These are phyloP conservation scores for Cutaneotrichosporon cyanovorans DNA, from an alignment of 1,284 basidiomycete genomes.

Conservation along the genomic window DNA sequence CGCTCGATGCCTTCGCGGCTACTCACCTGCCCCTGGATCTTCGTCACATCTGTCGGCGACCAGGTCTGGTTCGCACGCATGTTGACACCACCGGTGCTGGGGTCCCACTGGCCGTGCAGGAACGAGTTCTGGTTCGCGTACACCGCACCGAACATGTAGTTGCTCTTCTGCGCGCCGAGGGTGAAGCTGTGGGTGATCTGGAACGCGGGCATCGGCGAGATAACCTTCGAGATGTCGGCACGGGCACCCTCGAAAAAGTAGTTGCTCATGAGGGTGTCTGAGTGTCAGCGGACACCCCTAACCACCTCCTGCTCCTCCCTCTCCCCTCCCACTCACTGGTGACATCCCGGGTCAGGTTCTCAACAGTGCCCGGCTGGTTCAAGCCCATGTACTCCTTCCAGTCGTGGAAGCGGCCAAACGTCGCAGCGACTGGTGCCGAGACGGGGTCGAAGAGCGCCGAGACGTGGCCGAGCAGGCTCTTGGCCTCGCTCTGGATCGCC, in stretches of 20 bases:
- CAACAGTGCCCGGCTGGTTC: constrained; percentile 78
- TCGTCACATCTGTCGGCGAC: constrained; percentile 70
- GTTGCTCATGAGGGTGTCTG: constrained; percentile 85
- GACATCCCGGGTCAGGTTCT: constrained; percentile 84
- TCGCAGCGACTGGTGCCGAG: constrained; percentile 54
- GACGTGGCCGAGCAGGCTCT: constrained; percentile 36
- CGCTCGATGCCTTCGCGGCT: not conserved
- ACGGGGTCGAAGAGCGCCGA: constrained; percentile 38
- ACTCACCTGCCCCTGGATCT: constrained; percentile 79
- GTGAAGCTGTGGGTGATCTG: constrained; percentile 96
- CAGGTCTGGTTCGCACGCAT: constrained; percentile 87
- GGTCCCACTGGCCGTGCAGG: constrained; percentile 85
- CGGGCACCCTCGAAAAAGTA: constrained; percentile 94
- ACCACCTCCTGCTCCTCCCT: not conserved
- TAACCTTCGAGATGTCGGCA: constrained; percentile 89
- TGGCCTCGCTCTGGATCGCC: constrained; percentile 25
- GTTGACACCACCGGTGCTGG: constrained; percentile 78
- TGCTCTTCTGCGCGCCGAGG: constrained; percentile 54
- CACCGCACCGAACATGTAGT: constrained; percentile 92
- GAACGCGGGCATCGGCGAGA: constrained; percentile 83
- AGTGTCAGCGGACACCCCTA: constrained; percentile 1
- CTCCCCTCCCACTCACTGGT: constrained; percentile 54
- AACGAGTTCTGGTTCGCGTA: constrained; percentile 71
- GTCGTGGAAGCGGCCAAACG: constrained; percentile 63
- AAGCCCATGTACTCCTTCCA: constrained; percentile 74